phyloP scores from a whole-genome alignment of 1,284 basidiomycete genomes.

The Apiotrichum sp. region DNA sequence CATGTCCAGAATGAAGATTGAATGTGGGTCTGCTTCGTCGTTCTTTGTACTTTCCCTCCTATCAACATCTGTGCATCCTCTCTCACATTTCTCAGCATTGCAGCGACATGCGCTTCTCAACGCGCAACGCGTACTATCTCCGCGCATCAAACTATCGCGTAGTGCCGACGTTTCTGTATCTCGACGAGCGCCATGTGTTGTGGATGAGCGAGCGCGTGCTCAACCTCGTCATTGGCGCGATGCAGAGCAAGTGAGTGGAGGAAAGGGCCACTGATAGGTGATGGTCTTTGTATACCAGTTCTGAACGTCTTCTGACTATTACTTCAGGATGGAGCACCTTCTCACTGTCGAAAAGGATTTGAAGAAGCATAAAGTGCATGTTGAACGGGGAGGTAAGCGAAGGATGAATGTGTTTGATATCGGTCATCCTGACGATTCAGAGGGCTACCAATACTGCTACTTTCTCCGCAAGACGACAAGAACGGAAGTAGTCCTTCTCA shows the following conservation, averaged over 20 bases:
- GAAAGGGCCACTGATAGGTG: too few species aligned
- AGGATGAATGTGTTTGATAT: neutral
- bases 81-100: too few species aligned
- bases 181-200: slow-evolving; percentile 45
- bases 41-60: too few species aligned
- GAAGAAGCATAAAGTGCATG: slow-evolving; percentile 42
- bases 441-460: slow-evolving; percentile 44
- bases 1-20: too few species aligned
- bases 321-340: slow-evolving; percentile 24
- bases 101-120: slow-evolving; percentile 37
- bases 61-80: too few species aligned
- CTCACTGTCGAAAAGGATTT: slow-evolving; percentile 22
- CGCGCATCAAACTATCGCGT: slow-evolving; percentile 41
- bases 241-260: slow-evolving; percentile 35
- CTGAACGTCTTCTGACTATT: too few species aligned
- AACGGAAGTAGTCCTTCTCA: slow-evolving; percentile 43
- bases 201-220: slow-evolving; percentile 41
- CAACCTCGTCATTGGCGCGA: slow-evolving; percentile 36
- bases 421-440: slow-evolving; percentile 11
- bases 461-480: slow-evolving; percentile 40
- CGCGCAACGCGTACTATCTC: slow-evolving; percentile 42
- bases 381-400: slow-evolving; percentile 39
- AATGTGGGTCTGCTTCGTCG: too few species aligned
- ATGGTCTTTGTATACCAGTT: too few species aligned
- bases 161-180: slow-evolving; percentile 42